Conservation (phyloP, 768 basidiomycete genomes). For the Leccinum variicolor region DNA sequence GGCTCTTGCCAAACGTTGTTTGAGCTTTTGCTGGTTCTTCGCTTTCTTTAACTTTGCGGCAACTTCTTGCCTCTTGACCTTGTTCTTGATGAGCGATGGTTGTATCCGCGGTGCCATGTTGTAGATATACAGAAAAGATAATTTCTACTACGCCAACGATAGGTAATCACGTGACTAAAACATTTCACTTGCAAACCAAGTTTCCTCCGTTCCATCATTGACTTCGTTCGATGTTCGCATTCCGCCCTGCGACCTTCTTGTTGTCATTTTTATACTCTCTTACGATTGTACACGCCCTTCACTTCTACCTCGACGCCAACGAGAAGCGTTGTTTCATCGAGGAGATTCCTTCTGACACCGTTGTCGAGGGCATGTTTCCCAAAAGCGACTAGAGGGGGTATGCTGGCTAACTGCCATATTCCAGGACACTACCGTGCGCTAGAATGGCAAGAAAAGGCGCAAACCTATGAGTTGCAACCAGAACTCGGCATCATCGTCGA, state of each 20-base stretch:
- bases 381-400: not conserved
- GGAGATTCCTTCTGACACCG: constrained; percentile 92
- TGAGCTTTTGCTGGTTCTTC: constrained; percentile 77
- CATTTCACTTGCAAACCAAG: not conserved
- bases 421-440: constrained; percentile 89
- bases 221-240: constrained; percentile 20
- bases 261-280: constrained; percentile 40
- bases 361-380: constrained; percentile 73
- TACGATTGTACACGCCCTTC: constrained; percentile 67
- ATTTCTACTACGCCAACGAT: not conserved
- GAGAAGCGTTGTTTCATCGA: constrained; percentile 96
- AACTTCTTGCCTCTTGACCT: constrained; percentile 80
- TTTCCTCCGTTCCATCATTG: not conserved
- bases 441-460: constrained; percentile 78
- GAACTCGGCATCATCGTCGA: constrained; percentile 87
- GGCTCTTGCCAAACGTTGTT: constrained; percentile 71
- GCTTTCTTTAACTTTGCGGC: constrained; percentile 70
- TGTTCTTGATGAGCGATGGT: constrained; percentile 78
- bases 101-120: constrained; percentile 56
- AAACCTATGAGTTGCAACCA: constrained; percentile 66
- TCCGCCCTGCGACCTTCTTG: constrained; percentile 25
- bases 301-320: constrained; percentile 95
- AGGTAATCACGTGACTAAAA: constrained; percentile 15
- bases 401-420: constrained; percentile 1
- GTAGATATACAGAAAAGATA: not conserved